These are phyloP conservation scores for Lachnellula occidentalis DNA, from an alignment of 2,329 filamentous ascomycete genomes.

Conservation along the genomic window DNA sequence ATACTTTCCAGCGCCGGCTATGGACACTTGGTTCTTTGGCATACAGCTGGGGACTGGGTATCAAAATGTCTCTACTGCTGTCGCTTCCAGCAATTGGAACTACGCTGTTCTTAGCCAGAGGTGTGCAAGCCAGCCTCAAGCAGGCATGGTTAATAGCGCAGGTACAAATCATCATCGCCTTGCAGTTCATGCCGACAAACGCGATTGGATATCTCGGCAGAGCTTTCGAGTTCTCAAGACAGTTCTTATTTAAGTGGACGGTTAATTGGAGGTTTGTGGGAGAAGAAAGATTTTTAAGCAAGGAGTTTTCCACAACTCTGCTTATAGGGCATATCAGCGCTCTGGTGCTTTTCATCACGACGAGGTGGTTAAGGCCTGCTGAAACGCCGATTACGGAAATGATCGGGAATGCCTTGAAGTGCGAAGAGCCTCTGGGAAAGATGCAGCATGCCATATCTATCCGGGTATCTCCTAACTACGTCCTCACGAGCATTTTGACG, in stretches of 20 bases:
- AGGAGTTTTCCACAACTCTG: constrained; percentile 51
- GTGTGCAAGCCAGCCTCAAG: constrained; percentile 58
- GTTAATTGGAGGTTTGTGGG: constrained; percentile 98
- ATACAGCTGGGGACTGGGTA: constrained; percentile 76
- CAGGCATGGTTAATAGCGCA: constrained; percentile 68
- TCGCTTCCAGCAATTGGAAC: constrained; percentile 75
- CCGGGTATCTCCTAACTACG: constrained; percentile 52
- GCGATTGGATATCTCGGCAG: constrained; percentile 67
- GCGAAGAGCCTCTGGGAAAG: constrained; percentile 31
- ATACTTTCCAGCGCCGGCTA: constrained; percentile 64
- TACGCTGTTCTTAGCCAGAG: constrained; percentile 68
- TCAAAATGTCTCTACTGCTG: constrained; percentile 91
- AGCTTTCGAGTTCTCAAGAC: constrained; percentile 85
- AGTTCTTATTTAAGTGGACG: constrained; percentile 97
- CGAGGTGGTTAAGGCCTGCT: constrained; percentile 56
- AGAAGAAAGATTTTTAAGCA: constrained; percentile 73
- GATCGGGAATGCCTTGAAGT: constrained; percentile 23
- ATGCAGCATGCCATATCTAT: constrained; percentile 44
- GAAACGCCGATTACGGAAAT: constrained; percentile 45
- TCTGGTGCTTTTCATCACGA: constrained; percentile 49
- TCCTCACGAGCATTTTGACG: constrained; percentile 56
- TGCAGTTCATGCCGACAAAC: constrained; percentile 65
- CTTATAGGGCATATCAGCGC: constrained; percentile 51
- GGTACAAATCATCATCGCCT: constrained; percentile 62
- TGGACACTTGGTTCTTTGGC: constrained; percentile 69